Conservation (phyloP, 108 stramenopile species). For the Pseudonitzschia multiseries region DNA sequence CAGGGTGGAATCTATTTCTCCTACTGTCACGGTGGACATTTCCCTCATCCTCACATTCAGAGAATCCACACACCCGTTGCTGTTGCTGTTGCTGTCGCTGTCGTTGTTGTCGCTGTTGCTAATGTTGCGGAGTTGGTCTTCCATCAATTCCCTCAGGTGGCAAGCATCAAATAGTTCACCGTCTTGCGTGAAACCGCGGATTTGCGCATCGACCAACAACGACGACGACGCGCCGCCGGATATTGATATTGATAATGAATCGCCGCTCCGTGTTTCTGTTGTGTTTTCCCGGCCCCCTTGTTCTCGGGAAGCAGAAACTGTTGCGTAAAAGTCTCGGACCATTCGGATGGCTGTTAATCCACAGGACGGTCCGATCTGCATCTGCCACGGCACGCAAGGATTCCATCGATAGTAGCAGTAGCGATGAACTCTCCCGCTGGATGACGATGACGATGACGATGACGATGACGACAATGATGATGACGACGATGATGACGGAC, state of each 20-base stretch:
- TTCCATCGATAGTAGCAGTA: slow-evolving; percentile 7
- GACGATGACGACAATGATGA: too few species aligned
- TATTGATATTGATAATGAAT: too few species aligned
- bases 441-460: too few species aligned
- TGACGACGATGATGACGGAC: too few species aligned
- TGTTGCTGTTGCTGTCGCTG: neutral
- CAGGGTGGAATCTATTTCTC: slow-evolving; percentile 8
- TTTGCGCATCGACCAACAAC: slow-evolving; percentile 28
- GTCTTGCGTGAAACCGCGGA: slow-evolving; percentile 37
- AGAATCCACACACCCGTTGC: neutral
- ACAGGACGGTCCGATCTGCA: slow-evolving; percentile 46
- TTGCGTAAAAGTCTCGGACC: slow-evolving; percentile 33
- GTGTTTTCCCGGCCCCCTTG: neutral
- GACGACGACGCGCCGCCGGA: slow-evolving; percentile 24
- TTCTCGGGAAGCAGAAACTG: neutral
- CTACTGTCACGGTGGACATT: neutral
- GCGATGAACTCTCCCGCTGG: too few species aligned
- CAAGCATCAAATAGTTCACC: slow-evolving; percentile 43
- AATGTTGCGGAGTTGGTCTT: neutral
- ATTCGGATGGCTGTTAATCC: slow-evolving; percentile 45
- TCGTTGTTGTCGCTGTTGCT: neutral
- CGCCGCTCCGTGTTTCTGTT: neutral
- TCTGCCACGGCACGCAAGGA: slow-evolving; percentile 35
- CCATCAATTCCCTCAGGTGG: slow-evolving; percentile 27
- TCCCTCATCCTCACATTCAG: slow-evolving; percentile 17